Evolutionary conservation across 768 basidiomycete species (phyloP).

Genomic region (Bullera alba): DNA sequence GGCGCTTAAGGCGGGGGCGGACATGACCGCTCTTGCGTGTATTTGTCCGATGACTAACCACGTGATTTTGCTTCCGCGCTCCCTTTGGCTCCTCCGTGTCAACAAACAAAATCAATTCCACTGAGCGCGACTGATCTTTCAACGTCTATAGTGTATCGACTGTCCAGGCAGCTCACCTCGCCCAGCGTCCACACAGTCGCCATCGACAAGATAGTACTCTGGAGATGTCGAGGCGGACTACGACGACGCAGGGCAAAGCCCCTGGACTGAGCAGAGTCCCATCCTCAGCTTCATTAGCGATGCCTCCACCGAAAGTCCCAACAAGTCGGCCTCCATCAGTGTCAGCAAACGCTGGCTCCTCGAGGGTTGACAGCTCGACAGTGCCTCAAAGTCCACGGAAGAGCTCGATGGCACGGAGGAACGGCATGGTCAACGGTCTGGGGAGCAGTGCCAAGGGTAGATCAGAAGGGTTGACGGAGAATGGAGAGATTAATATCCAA

Average conservation of each 20-base stretch:
- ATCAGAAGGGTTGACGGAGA: constrained; percentile 2
- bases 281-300: constrained; percentile 27
- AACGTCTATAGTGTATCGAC: not conserved
- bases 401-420: no score
- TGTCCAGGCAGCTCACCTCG: no score
- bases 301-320: constrained; percentile 38
- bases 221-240: constrained; percentile 32
- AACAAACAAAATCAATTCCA: not conserved
- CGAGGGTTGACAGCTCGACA: not conserved
- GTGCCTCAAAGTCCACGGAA: not conserved
- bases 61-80: no score
- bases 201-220: no score
- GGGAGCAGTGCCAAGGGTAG: not conserved
- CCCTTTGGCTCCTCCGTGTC: not conserved
- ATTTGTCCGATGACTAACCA: constrained; percentile 2
- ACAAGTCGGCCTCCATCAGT: constrained; percentile 25
- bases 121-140: constrained; percentile 26
- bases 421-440: not conserved
- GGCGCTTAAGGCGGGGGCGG: no score
- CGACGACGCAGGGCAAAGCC: constrained; percentile 2
- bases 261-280: constrained; percentile 15
- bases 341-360: constrained; percentile 16
- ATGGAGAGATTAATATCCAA: constrained; percentile 73
- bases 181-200: no score
- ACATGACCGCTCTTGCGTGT: no score